Percentiles rank a stretch among this genome's conserved stretches.
These are phyloP conservation scores for sorghum (Sorghum bicolor) DNA, from an alignment of 176 grass and related monocot species.

Conservation along the genomic window DNA sequence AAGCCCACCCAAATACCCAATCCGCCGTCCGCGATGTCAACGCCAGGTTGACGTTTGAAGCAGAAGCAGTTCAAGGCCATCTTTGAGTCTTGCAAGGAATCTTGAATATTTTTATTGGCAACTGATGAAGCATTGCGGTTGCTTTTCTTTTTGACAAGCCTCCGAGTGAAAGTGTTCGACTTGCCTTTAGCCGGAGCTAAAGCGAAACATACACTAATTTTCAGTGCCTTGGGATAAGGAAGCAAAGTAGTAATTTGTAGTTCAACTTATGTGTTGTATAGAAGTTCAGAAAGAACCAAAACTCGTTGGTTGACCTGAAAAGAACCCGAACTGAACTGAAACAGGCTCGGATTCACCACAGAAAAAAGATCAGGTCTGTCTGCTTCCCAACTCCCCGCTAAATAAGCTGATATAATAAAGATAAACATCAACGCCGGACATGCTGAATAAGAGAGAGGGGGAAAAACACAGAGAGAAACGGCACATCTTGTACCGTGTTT, in stretches of 20 bases:
- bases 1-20: neutral
- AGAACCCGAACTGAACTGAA: neutral
- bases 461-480: neutral
- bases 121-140: neutral
- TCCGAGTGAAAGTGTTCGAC: slow-evolving; percentile 18
- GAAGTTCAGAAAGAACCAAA: neutral
- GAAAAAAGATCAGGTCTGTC: neutral
- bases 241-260: neutral
- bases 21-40: slow-evolving; percentile 14
- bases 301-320: neutral
- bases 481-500: neutral
- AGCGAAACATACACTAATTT: neutral
- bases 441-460: neutral
- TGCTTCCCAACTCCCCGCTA: neutral
- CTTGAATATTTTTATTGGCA: neutral
- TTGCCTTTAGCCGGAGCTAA: slow-evolving; percentile 7
- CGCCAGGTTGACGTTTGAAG: slow-evolving; percentile 16
- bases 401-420: too few relatives aligned
- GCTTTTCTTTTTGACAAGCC: slow-evolving; percentile 15
- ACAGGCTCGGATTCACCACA: neutral
- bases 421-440: neutral
- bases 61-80: slow-evolving; percentile 4
- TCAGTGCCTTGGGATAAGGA: neutral
- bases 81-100: slow-evolving; percentile 26
- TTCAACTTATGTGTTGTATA: neutral